Evolutionary conservation across 148 eudicot species (phyloP), one percentile per base, ranked within the genome.

Genomic region (Polygonum aviculare): DNA sequence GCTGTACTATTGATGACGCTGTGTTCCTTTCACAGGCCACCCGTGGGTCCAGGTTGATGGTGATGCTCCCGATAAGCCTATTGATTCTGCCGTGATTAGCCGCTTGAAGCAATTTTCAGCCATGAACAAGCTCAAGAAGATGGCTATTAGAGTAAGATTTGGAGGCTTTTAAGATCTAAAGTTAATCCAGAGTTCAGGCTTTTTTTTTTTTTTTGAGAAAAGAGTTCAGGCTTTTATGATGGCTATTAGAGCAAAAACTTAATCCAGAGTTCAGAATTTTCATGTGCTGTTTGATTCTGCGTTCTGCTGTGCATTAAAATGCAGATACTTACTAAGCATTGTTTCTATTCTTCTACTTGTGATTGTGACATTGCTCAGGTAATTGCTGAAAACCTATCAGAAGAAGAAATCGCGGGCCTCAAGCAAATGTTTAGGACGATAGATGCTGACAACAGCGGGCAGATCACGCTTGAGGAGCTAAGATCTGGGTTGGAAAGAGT

Each of bases 351-450:
- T 60, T 36, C 9, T 35, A 0, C 41, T 65, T 16, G 36, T 14
- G 72, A 6, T 45, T 67, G 44, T 67, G 19, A 48, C 51, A 41
- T 73, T 77, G 74, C 83, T n/a, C 79, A 91, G 96, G 88, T 87
- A 22, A 91, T 91, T 84, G 93, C 93, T 11, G 91, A 89, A 78
- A 86, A 82, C 75, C 83, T 91, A 69, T 91, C 96, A 19, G 93
- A 88, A 77, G 96, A 91, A 78, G 91, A 91, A 82, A 91, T 91
- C 76, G 96, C 88, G 26, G 96, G 96, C 33, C 77, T 88, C 18
- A 88, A 88, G 84, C 85, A 88, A 72, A 87, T 91, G 96, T 91
- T 91, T 75, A 87, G 86, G 83, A 91, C 84, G 90, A 90, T 90
- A 77, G 95, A 90, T 69, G 51, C 90, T 33, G 95, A 91, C 74